Conservation (phyloP, 75 land plant genomes). For the Chamaecyparis obtusa region DNA sequence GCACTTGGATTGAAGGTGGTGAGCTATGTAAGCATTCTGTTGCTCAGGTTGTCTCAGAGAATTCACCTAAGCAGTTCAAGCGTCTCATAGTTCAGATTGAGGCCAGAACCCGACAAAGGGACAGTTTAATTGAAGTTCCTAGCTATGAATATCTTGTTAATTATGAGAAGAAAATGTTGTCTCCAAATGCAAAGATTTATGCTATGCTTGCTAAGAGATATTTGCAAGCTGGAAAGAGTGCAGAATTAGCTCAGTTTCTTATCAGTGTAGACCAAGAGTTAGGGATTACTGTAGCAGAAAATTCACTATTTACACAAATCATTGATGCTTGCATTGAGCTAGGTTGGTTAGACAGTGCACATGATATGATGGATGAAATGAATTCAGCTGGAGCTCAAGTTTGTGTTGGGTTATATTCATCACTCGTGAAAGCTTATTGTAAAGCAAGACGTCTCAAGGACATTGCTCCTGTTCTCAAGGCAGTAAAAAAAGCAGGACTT, state of each 20-base stretch:
- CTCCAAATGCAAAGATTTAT: slow-evolving; percentile 29
- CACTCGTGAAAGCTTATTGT: slow-evolving; percentile 48
- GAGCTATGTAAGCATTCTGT: slow-evolving; percentile 10
- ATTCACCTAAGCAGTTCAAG: slow-evolving; percentile 19
- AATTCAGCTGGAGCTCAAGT: slow-evolving; percentile 25
- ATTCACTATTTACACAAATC: slow-evolving; percentile 28
- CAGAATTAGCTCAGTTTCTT: slow-evolving; percentile 42
- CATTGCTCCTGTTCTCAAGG: slow-evolving; percentile 31
- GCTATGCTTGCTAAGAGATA: slow-evolving; percentile 40
- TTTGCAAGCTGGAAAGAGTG: slow-evolving; percentile 21
- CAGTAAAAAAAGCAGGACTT: slow-evolving; percentile 42
- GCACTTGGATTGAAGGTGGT: not conserved
- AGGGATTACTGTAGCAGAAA: not conserved
- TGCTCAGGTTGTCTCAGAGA: slow-evolving; percentile 27
- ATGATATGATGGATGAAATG: slow-evolving; percentile 65
- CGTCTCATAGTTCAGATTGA: slow-evolving; percentile 22
- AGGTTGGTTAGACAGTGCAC: slow-evolving; percentile 64
- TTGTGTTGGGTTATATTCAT: slow-evolving; percentile 16
- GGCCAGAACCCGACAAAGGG: slow-evolving; percentile 23
- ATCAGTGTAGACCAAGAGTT: slow-evolving; percentile 27
- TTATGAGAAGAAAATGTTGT: slow-evolving; percentile 29
- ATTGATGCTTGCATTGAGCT: slow-evolving; percentile 47
- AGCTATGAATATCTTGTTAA: slow-evolving; percentile 23
- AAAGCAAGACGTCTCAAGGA: slow-evolving; percentile 26
- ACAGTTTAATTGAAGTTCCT: slow-evolving; percentile 25